Base-by-base conservation (phyloP, 2,329 filamentous ascomycete genomes). In the Fusarium nurragi region DNA sequence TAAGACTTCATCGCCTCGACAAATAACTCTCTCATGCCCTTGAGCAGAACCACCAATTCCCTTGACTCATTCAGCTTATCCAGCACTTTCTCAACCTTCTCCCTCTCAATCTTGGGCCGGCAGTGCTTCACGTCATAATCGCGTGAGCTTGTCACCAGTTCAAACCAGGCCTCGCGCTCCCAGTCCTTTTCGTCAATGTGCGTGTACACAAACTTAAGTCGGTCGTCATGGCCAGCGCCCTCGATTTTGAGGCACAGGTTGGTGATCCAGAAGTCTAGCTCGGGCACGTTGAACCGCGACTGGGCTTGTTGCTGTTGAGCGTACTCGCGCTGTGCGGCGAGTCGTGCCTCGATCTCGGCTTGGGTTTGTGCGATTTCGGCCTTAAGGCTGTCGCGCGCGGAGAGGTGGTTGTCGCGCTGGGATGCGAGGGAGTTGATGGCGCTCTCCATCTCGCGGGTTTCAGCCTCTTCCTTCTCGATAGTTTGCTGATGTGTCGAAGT, bases 201-300 rank as follows among this genome's bases (percentile, higher is more conserved):
- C 25, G 88, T 91, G 74, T 93, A 99, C 4, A 95, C 86, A 76
- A 99, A 97, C 77, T 94, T 94, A 69, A 99, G 82, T 23, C 91
- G 86, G 77, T 97, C 94, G 64, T 92, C 89, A 73, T 87, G 86
- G 2, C 92, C 94, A 0, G 92, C 91, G 3, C 94, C 94, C 74
- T 98, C 94, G 73, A 99, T 96, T 60, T 90, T 84, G 74, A 98
- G 77, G 57, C 94, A 94, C 59, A 99, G 81, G 75, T 94, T 95
- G 52, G 90, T 90, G 76, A 97, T 91, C 95, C 95, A 99, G 75
- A 98, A 98, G 69, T 94, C 91, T 41, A 99, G 84, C 80, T 99
- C 95, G 0, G 95, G 95, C 39, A 92, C 86, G 77, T 99, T 98
- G 78, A 94, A 91, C 30, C 93, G 87, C 51, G 91, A 87, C 79